Evolutionary conservation across 331 rosid genomes (phyloP).

Genomic region (Saraca asoca): DNA sequence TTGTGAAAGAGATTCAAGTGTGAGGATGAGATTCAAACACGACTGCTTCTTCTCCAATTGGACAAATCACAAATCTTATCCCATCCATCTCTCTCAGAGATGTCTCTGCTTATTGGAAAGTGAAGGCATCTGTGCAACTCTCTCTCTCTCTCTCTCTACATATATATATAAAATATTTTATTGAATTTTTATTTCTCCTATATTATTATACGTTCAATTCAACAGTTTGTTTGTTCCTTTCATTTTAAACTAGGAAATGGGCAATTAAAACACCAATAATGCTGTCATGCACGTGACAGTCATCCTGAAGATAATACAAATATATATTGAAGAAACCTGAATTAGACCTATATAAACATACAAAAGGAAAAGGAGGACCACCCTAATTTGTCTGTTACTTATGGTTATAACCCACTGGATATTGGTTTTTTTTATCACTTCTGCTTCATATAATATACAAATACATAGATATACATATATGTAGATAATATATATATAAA

Average conservation of each 20-base stretch:
- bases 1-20: conserved; percentile 36
- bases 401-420: neutral
- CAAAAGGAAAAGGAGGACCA: conserved; percentile 39
- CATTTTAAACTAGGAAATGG: conserved; percentile 46
- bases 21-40: conserved; percentile 87
- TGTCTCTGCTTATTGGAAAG: conserved; percentile 59
- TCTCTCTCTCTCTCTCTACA: neutral
- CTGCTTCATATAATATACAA: too few relatives aligned
- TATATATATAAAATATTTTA: neutral
- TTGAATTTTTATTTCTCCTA: neutral
- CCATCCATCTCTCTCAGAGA: conserved; percentile 34
- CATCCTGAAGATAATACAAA: conserved; percentile 33
- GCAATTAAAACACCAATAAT: conserved; percentile 53
- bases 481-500: too few relatives aligned
- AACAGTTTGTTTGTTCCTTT: conserved; percentile 32
- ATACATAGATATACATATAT: too few relatives aligned
- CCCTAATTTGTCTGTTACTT: conserved; percentile 15
- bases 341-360: conserved; percentile 22
- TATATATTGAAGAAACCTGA: conserved; percentile 29
- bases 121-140: conserved; percentile 45
- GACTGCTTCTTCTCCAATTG: conserved; percentile 53
- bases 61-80: conserved; percentile 69
- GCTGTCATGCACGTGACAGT: conserved; percentile 65
- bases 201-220: conserved; percentile 11
- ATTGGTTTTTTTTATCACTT: neutral